phyloP scores from a whole-genome alignment of 768 basidiomycete genomes.

The Phylloporus rhodoxanthus region DNA sequence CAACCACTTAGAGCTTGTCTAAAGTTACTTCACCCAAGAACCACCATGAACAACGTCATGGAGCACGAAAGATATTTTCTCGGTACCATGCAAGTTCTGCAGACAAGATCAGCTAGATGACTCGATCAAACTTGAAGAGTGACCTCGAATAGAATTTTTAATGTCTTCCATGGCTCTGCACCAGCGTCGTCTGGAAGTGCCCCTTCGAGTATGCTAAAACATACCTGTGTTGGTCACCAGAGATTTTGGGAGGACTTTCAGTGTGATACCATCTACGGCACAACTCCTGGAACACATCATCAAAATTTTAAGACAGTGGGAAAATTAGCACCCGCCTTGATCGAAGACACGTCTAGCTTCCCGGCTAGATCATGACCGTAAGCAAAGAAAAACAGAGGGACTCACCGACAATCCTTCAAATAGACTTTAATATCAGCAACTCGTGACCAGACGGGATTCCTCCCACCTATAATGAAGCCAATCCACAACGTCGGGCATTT shows the following conservation, averaged over 20 bases:
- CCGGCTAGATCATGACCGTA: not conserved
- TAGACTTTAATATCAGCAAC: not conserved
- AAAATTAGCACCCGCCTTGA: conserved; percentile 48
- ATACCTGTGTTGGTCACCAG: conserved; percentile 55
- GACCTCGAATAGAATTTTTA: conserved; percentile 66
- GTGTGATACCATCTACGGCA: conserved; percentile 66
- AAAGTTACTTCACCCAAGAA: too few species aligned
- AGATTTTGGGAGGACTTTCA: conserved; percentile 17
- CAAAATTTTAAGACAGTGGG: not conserved
- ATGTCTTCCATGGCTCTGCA: conserved; percentile 81
- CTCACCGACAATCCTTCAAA: conserved; percentile 63
- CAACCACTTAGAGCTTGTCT: not conserved
- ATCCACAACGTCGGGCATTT: conserved; percentile 77
- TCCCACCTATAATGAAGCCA: conserved; percentile 76
- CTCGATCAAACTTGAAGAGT: not conserved
- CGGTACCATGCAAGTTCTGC: conserved; percentile 79
- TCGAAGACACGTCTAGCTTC: conserved; percentile 68
- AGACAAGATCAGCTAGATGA: not conserved
- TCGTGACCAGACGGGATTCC: not conserved
- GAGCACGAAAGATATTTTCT: conserved; percentile 57
- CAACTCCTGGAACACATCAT: conserved; percentile 48
- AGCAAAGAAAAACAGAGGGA: conserved; percentile 1
- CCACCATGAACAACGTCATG: conserved; percentile 1
- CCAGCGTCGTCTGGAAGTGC: not conserved
- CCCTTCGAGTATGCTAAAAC: conserved; percentile 4